phyloP scores from a whole-genome alignment of 345 rosid genomes.

The Euphorbia peplus region DNA sequence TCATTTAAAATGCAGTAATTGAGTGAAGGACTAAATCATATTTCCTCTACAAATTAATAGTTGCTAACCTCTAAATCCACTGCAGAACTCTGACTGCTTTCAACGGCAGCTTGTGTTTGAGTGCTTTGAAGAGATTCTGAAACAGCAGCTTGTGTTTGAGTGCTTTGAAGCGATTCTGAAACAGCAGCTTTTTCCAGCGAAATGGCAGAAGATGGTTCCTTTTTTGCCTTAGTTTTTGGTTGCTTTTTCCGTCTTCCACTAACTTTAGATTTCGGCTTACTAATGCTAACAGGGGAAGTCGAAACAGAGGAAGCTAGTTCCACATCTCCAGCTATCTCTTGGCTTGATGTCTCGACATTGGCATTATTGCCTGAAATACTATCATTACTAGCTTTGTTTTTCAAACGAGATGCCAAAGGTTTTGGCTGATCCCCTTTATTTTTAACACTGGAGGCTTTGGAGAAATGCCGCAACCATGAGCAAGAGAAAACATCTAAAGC shows the following conservation, averaged over 20 bases:
- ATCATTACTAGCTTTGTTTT: slow-evolving; percentile 10
- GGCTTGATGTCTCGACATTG: slow-evolving; percentile 26
- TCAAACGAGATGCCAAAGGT: slow-evolving; percentile 29
- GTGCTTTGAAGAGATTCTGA: slow-evolving; percentile 28
- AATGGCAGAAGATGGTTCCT: slow-evolving; percentile 27
- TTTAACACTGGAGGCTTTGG: slow-evolving; percentile 28
- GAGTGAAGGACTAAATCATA: slow-evolving; percentile 17
- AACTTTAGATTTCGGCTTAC: slow-evolving; percentile 31
- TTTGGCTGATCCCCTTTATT: slow-evolving; percentile 35
- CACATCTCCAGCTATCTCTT: slow-evolving; percentile 25
- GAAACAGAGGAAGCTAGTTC: slow-evolving; percentile 26
- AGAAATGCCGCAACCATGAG: slow-evolving; percentile 36
- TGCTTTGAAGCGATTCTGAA: slow-evolving; percentile 23
- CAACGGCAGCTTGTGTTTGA: slow-evolving; percentile 25
- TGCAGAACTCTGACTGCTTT: slow-evolving; percentile 20
- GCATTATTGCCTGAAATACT: slow-evolving; percentile 2
- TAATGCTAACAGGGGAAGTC: slow-evolving; percentile 20
- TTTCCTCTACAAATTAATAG: slow-evolving; percentile 13
- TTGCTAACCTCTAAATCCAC: slow-evolving; percentile 39
- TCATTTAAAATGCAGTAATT: slow-evolving; percentile 25
- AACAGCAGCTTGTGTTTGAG: slow-evolving; percentile 25
- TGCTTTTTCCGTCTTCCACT: slow-evolving; percentile 34
- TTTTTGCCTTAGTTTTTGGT: slow-evolving; percentile 39
- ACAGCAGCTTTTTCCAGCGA: slow-evolving; percentile 21
- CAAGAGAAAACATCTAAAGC: slow-evolving; percentile 19